Evolutionary conservation across 169 alveolate genomes (phyloP).

Genomic region (Blepharisma undulans): DNA sequence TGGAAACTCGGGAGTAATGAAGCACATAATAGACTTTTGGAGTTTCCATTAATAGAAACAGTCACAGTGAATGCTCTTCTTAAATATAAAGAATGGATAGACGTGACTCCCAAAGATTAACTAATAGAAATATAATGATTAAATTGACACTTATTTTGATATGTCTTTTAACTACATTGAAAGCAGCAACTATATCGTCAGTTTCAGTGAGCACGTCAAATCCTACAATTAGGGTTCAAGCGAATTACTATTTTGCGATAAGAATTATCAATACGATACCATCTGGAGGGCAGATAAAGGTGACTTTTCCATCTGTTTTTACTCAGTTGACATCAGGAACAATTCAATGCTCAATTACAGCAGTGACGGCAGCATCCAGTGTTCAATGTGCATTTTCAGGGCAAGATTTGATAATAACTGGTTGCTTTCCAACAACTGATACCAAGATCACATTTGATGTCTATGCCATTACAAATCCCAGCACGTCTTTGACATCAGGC

Average conservation of each 20-base stretch:
- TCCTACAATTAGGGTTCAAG: neutral
- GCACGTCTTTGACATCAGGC: neutral
- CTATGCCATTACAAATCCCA: neutral
- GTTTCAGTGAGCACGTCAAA: neutral
- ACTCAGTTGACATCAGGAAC: neutral
- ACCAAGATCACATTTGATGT: neutral
- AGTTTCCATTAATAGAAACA: neutral
- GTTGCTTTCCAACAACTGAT: neutral
- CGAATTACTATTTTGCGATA: neutral
- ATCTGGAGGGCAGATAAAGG: neutral
- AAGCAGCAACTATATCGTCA: neutral
- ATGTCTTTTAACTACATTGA: neutral
- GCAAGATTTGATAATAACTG: neutral
- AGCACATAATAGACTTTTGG: neutral
- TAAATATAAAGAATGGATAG: neutral
- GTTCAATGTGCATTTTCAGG: neutral
- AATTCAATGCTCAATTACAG: neutral
- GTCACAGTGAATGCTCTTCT: neutral
- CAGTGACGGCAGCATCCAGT: neutral
- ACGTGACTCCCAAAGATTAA: neutral
- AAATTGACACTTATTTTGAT: neutral
- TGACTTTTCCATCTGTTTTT: neutral
- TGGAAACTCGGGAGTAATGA: neutral
- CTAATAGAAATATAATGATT: neutral
- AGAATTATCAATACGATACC: neutral